Conservation (phyloP, 768 basidiomycete genomes). For the Mycena metata region DNA sequence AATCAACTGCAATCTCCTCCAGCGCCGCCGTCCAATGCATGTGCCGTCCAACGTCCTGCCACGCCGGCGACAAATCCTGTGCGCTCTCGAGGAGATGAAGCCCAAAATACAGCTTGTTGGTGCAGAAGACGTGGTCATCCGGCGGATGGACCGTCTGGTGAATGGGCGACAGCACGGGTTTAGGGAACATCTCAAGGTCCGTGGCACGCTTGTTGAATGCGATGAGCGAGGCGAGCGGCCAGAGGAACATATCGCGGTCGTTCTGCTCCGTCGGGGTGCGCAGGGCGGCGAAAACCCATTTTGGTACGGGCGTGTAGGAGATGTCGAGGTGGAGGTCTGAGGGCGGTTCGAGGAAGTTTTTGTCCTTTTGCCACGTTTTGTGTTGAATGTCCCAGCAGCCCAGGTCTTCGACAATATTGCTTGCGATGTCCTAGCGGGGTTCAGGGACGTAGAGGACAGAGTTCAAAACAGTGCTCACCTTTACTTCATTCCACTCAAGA, state of each 20-base stretch:
- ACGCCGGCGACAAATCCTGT: constrained; percentile 45
- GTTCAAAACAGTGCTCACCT: constrained; percentile 35
- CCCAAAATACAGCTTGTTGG: constrained; percentile 38
- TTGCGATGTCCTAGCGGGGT: constrained; percentile 40
- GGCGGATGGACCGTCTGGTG: constrained; percentile 36
- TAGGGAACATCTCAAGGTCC: constrained; percentile 2
- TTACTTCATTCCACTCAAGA: constrained; percentile 56
- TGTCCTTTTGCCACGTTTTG: constrained; percentile 21
- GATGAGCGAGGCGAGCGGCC: constrained; percentile 39
- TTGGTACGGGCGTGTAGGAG: constrained; percentile 40
- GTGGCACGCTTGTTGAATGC: constrained; percentile 32
- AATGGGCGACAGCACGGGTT: constrained; percentile 29
- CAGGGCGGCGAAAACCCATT: constrained; percentile 30
- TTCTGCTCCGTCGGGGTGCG: constrained; percentile 18
- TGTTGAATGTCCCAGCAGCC: constrained; percentile 55
- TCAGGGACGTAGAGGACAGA: background rate
- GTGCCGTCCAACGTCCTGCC: constrained; percentile 48
- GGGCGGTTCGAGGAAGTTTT: constrained; percentile 10
- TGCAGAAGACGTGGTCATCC: constrained; percentile 42
- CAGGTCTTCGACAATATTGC: constrained; percentile 34
- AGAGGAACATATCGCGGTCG: constrained; percentile 31
- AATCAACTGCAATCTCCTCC: constrained; percentile 40
- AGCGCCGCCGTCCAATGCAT: constrained; percentile 46
- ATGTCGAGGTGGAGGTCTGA: constrained; percentile 27
- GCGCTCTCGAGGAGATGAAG: constrained; percentile 14